Conservation (phyloP, 306 rosid species). For the Fragaria ananassa region DNA sequence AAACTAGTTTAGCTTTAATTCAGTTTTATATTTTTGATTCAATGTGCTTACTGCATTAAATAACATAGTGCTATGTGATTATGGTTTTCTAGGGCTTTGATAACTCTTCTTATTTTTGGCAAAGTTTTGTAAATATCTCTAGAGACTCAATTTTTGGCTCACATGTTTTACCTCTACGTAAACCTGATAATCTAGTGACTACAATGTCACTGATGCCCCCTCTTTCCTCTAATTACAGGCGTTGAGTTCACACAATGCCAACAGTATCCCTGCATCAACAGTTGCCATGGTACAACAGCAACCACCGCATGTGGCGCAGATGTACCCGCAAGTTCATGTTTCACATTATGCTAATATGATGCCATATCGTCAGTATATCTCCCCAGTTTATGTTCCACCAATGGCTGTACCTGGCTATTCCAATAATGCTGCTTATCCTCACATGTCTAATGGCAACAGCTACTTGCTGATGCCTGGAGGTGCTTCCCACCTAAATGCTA, state of each 20-base stretch:
- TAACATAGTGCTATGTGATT: neutral
- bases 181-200: neutral
- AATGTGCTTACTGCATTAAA: neutral
- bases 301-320: conserved; percentile 72
- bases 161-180: neutral
- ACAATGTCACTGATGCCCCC: conserved; percentile 6
- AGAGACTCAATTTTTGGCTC: neutral
- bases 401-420: conserved; percentile 96
- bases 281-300: conserved; percentile 80
- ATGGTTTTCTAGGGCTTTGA: neutral
- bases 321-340: conserved; percentile 96
- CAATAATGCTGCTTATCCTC: conserved; percentile 80
- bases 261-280: conserved; percentile 62
- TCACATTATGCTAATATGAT: conserved; percentile 80
- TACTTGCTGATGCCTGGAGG: conserved; percentile 96
- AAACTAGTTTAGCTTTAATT: neutral
- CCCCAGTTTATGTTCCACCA: conserved; percentile 96
- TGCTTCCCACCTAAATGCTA: conserved; percentile 80
- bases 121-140: neutral
- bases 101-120: neutral
- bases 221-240: conserved; percentile 40
- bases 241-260: conserved; percentile 52
- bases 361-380: conserved; percentile 87
- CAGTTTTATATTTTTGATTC: neutral
- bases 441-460: conserved; percentile 79